Base-by-base conservation (phyloP, 495 filamentous ascomycete species). In the Friedmanniomyces endolithicus region DNA sequence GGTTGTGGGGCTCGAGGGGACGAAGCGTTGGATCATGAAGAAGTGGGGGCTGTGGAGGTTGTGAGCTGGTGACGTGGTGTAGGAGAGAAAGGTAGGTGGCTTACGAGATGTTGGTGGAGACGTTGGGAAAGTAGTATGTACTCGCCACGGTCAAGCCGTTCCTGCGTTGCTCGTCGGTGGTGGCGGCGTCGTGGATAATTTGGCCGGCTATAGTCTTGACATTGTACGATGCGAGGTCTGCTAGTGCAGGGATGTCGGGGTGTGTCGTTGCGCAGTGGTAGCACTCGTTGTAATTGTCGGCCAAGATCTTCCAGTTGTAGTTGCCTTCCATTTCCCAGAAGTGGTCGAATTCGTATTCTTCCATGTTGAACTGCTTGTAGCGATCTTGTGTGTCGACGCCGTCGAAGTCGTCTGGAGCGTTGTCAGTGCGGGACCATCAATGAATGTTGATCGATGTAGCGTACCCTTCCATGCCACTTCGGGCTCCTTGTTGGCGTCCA, bases 261-360 rank as follows among this genome's bases (percentile, higher is more conserved):
- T 78, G 74, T 1, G 72, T 67, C 29, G 72, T 75, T 22, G 59
- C 65, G 59, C 75, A 78, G 59, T 76, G 76, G 51, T 77, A 77
- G 56, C 75, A 77, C 57, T 78, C 72, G 59, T 73, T 75, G 62
- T 74, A 76, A 63, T 73, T 74, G 55, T 75, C 73, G 27, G 69
- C 67, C 9, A 74, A 53, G 47, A 70, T 68, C 64, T 79, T 78
- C 76, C 75, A 79, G 65, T 79, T 78, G 57, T 66, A 73, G 6
- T 63, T 65, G 0, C 64, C 71, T 22, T 69, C 69, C 62, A 71
- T 67, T n/a, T 73, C 66, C 72, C 70, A 75, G 33, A 56, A 58
- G 52, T 77, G 71, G 53, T 76, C 74, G 50, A 72, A 78, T 1
- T 52, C 24, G 55, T 74, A 78, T 14, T 78, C 66, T n/a, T 70